phyloP scores from a whole-genome alignment of 495 filamentous ascomycete species.

The Podospora fimiseda region DNA sequence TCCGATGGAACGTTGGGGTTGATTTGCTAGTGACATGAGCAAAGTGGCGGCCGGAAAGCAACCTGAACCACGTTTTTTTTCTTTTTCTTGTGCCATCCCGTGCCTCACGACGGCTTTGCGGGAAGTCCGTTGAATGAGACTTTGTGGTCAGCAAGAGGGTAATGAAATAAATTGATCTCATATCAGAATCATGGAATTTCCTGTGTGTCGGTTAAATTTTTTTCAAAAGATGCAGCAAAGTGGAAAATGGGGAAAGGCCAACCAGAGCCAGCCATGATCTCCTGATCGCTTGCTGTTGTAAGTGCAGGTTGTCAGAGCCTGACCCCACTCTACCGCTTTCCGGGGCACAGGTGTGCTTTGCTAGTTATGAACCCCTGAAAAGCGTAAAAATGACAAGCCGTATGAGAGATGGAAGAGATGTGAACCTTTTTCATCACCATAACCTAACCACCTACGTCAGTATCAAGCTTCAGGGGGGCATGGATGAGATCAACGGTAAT shows the following conservation, averaged over 20 bases:
- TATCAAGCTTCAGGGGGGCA: no score
- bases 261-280: neutral
- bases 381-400: no score
- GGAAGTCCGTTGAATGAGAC: neutral
- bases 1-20: no score
- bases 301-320: neutral
- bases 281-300: neutral
- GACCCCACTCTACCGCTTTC: neutral
- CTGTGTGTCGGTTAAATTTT: neutral
- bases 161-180: no score
- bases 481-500: no score
- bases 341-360: neutral
- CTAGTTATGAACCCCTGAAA: neutral
- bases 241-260: no score
- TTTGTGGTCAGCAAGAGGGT: neutral
- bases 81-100: neutral
- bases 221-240: no score
- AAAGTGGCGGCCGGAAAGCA: no score
- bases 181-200: neutral
- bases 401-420: neutral
- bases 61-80: neutral
- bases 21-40: no score
- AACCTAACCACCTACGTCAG: no score
- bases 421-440: neutral
- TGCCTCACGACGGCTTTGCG: neutral